Percentiles rank a stretch among this genome's conserved stretches.
Conservation (phyloP, 805 yeast genomes). For the Danielia reshetovae region DNA sequence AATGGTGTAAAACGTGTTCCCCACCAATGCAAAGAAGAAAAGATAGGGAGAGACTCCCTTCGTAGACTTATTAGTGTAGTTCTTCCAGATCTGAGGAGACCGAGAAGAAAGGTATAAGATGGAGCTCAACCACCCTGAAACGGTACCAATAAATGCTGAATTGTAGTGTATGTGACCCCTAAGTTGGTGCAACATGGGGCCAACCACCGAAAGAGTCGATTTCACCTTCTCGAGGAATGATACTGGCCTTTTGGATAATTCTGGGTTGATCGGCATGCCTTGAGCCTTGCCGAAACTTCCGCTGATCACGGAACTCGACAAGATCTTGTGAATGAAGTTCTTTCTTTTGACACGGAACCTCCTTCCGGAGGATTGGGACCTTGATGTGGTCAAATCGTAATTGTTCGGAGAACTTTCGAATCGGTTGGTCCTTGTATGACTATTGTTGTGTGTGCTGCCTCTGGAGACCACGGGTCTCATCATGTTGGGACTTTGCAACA, state of each 20-base stretch:
- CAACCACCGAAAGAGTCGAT: neutral
- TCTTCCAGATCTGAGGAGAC: slow-evolving; percentile 33
- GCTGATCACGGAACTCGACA: slow-evolving; percentile 14
- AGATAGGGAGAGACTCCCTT: slow-evolving; percentile 32
- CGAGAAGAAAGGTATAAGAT: slow-evolving; percentile 29
- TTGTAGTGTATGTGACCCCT: slow-evolving; percentile 2
- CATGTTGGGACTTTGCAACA: slow-evolving; percentile 37
- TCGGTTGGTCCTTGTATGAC: slow-evolving; percentile 17
- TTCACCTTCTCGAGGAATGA: neutral
- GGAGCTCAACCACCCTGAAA: slow-evolving; percentile 34
- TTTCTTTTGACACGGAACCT: slow-evolving; percentile 5
- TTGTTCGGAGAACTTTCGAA: slow-evolving; percentile 15
- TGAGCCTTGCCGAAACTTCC: slow-evolving; percentile 12
- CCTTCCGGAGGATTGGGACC: slow-evolving; percentile 7
- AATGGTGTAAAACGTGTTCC: slow-evolving; percentile 32
- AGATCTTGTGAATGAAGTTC: slow-evolving; percentile 8
- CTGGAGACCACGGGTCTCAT: slow-evolving; percentile 18
- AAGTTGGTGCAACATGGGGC: neutral
- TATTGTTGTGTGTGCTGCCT: slow-evolving; percentile 5
- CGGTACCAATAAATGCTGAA: slow-evolving; percentile 20
- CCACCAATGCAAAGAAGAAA: slow-evolving; percentile 34
- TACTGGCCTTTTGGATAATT: neutral
- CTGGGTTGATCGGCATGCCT: slow-evolving; percentile 1
- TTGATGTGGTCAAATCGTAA: slow-evolving; percentile 2
- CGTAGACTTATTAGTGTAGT: slow-evolving; percentile 27